Evolutionary conservation across 2,329 filamentous ascomycete genomes (phyloP), one percentile per base, ranked within the genome.

Genomic region (Bertia moriformis): DNA sequence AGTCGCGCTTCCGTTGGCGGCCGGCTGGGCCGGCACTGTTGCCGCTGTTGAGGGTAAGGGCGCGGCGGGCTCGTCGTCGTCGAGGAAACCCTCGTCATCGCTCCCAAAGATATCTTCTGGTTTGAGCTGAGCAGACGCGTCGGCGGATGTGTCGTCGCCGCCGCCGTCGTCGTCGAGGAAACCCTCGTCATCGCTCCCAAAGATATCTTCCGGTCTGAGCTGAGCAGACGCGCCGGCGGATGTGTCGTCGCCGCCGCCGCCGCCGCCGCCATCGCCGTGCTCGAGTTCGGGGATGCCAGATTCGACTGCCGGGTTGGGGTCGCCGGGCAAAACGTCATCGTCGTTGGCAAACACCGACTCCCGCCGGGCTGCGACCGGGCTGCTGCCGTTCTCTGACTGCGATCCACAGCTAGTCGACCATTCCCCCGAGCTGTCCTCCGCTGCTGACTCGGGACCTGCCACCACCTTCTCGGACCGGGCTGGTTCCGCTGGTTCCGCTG

Each of bases 141-240:
- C 52, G 2, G 57, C 52, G 13, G n/a, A n/a, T n/a, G 66, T 59
- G 20, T 84, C 75, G 7, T 75, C 72, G n/a, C n/a, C n/a, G n/a
- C n/a, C n/a, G n/a, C n/a, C n/a, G n/a, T 69, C 66, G 41, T 88
- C 87, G 4, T 93, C 79, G 7, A 95, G 62, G 43, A 95, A 82
- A 0, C 85, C 87, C 50, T 88, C 83, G 46, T 84, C 83, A 53
- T 94, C 88, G 47, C 88, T 88, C 36, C 83, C 76, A 45, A 88
- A 78, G 47, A 89, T 77, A 1, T 69, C 67, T 18, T 72, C 62
- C 1, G 76, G 68, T 46, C 84, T 78, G 14, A 83, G 50, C 39
- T 66, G 67, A 32, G 66, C 62, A 3, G 51, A 43, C 22, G 62
- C 62, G 18, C 54, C 52, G 2, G 57, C 52, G 13, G n/a, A n/a